phyloP scores from a whole-genome alignment of 177 flowering plant species.

The Telopea speciosissima region DNA sequence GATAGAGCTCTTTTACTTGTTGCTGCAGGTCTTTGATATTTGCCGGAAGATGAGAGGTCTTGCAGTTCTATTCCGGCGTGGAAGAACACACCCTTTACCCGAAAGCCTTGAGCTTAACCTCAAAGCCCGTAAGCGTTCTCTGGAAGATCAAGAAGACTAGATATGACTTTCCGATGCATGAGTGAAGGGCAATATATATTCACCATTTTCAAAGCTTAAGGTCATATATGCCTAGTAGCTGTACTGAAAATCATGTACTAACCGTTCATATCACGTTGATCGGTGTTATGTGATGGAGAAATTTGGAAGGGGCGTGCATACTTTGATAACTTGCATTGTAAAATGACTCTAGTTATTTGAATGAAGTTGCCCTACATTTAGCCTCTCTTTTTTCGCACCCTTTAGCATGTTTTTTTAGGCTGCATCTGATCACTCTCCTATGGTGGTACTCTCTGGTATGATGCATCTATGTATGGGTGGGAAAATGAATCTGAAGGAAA shows the following conservation, averaged over 20 bases:
- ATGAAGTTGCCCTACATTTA: no score
- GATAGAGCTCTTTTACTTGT: neutral
- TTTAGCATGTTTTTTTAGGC: no score
- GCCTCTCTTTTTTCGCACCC: no score
- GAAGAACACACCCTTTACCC: conserved; percentile 88
- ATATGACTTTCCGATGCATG: conserved; percentile 17
- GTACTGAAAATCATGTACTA: neutral
- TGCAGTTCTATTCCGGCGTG: conserved; percentile 81
- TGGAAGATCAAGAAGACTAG: conserved; percentile 76
- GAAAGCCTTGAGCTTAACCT: conserved; percentile 80
- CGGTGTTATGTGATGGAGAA: no score
- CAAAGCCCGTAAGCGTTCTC: conserved; percentile 72
- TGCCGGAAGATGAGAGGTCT: conserved; percentile 80
- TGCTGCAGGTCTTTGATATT: conserved; percentile 85
- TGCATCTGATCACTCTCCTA: no score
- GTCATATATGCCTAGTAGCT: neutral
- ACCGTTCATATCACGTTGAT: no score
- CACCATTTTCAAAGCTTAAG: neutral
- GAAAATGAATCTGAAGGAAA: no score
- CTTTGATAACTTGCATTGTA: no score
- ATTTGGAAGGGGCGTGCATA: no score
- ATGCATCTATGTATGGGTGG: no score
- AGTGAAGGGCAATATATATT: neutral
- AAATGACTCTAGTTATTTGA: no score
- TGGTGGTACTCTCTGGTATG: no score